These are phyloP conservation scores for Gossypium lobatum DNA, from an alignment of 441 rosid species.

Conservation along the genomic window DNA sequence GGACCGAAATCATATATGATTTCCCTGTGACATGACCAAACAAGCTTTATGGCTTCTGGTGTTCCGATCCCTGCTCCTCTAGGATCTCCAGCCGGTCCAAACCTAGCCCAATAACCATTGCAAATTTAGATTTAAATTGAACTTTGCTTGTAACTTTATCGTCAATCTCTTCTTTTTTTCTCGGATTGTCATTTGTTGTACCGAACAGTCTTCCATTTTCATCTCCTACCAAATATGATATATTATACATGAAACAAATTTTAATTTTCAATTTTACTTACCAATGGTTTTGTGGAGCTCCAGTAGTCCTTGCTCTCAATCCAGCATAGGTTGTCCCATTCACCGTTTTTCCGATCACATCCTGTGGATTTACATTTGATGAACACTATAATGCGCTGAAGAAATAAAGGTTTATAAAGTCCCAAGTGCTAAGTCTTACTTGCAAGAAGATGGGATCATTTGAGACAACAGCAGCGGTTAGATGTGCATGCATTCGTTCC, in stretches of 20 bases:
- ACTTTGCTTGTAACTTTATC: not conserved
- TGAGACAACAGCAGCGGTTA: constrained; percentile 94
- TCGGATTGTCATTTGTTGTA: not conserved
- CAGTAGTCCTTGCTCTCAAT: constrained; percentile 89
- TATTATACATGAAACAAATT: not conserved
- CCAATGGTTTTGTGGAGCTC: constrained; percentile 99
- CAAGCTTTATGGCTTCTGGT: constrained; percentile 93
- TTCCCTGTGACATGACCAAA: constrained; percentile 98
- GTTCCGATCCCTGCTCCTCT: constrained; percentile 99
- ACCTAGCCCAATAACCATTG: constrained; percentile 38
- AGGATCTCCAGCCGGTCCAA: constrained; percentile 98
- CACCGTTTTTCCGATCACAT: constrained; percentile 80
- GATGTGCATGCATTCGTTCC: constrained; percentile 90
- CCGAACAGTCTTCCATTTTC: not conserved
- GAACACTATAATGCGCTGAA: not conserved
- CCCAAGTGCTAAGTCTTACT: constrained; percentile 32
- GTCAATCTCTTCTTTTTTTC: not conserved
- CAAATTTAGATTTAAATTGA: not conserved
- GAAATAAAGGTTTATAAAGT: not conserved
- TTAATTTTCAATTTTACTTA: constrained; percentile 14
- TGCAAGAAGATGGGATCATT: constrained; percentile 82
- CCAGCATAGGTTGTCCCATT: constrained; percentile 98
- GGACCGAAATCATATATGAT: constrained; percentile 87
- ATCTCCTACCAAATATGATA: not conserved
- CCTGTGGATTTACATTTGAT: constrained; percentile 38